A percentile compares a stretch with the other conserved stretches of the same genome.
phyloP scores from a whole-genome alignment of 1,139 yeast species.

The Diutina mesorugosa region DNA sequence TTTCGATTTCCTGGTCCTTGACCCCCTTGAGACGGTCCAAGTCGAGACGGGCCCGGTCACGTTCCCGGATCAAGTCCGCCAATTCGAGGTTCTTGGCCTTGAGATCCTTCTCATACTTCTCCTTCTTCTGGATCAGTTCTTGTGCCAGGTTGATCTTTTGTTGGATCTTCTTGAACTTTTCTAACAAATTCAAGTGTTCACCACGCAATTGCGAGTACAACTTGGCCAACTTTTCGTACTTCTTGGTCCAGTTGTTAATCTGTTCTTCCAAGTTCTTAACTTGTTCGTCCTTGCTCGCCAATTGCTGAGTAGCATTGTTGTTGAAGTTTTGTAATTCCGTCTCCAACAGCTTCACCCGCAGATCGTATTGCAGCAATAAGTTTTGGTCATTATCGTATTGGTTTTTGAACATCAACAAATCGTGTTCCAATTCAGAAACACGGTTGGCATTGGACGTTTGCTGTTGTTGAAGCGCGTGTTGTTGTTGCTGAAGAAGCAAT shows the following conservation, averaged over 20 bases:
- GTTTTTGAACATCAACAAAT: conserved; percentile 58
- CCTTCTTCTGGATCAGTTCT: conserved; percentile 79
- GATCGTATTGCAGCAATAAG: conserved; percentile 77
- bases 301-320: conserved; percentile 59
- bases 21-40: conserved; percentile 60
- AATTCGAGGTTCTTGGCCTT: conserved; percentile 79
- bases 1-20: conserved; percentile 57
- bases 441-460: conserved; percentile 66
- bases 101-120: conserved; percentile 70
- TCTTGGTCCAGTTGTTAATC: conserved; percentile 65
- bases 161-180: conserved; percentile 73
- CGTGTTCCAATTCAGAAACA: conserved; percentile 74
- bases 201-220: conserved; percentile 84
- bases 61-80: conserved; percentile 80
- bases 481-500: conserved; percentile 29
- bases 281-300: conserved; percentile 69
- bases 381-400: conserved; percentile 84
- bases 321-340: conserved; percentile 52
- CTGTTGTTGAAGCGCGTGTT: conserved; percentile 56
- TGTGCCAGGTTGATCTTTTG: conserved; percentile 89
- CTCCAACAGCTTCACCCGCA: conserved; percentile 74
- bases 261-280: conserved; percentile 63
- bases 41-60: conserved; percentile 81
- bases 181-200: conserved; percentile 73
- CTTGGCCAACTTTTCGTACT: conserved; percentile 84